phyloP scores from a whole-genome alignment of 2,329 filamentous ascomycete species.

The Graphilbum fragrans region DNA sequence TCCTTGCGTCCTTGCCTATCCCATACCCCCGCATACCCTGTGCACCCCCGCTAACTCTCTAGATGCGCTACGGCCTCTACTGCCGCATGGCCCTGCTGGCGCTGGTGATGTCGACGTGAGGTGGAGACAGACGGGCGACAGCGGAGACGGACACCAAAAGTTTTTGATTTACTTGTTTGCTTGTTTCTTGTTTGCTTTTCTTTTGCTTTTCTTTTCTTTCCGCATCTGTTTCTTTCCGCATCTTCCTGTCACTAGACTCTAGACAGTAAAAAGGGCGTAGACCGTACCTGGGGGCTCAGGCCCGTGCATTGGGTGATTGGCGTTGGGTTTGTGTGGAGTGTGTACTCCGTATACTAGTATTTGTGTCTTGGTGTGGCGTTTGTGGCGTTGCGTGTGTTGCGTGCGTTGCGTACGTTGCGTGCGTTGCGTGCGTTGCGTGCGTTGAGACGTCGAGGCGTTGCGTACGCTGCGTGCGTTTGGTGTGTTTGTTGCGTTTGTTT shows the following conservation, averaged over 20 bases:
- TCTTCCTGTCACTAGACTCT: not conserved
- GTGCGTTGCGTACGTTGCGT: conserved; percentile 2
- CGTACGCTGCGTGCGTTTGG: conserved; percentile 3
- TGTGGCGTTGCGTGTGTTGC: conserved; percentile 5
- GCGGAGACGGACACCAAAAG: not conserved
- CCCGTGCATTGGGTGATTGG: conserved; percentile 6
- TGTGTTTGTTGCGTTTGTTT: conserved; percentile 2
- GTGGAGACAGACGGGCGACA: not conserved
- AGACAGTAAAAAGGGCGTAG: conserved; percentile 9
- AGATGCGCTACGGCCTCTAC: conserved; percentile 98
- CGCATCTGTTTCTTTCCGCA: not conserved
- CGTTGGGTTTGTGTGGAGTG: not conserved
- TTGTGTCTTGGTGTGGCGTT: not conserved
- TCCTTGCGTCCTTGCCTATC: not conserved
- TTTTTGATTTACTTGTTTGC: not conserved
- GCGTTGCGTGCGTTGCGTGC: conserved; percentile 6
- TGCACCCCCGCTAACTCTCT: conserved; percentile 1
- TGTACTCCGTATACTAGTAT: too few relatives aligned
- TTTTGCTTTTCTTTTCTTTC: not conserved
- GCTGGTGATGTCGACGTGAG: conserved; percentile 59
- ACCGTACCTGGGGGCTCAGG: conserved; percentile 5
- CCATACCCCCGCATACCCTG: too few relatives aligned
- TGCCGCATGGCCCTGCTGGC: conserved; percentile 95
- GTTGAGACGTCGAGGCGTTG: conserved; percentile 3
- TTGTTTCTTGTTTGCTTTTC: conserved; percentile 2